Evolutionary conservation across 495 filamentous ascomycete species (phyloP), one percentile per base, ranked within the genome.

Genomic region (Talaromyces adpressus): DNA sequence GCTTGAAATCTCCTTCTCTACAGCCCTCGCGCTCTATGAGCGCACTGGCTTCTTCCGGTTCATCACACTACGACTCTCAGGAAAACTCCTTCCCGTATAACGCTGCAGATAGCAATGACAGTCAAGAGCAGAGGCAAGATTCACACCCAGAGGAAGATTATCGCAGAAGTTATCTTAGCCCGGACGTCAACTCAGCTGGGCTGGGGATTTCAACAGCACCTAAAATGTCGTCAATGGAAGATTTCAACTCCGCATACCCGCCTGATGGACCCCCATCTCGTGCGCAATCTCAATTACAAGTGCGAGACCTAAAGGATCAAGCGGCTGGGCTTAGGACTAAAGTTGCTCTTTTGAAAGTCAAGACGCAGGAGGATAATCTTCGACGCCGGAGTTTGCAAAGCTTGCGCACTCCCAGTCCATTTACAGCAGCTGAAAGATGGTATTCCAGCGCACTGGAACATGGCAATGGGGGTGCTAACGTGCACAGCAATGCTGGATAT

Each of bases 291-390:
- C 84, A 86, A 34, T 78, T 83, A 27, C 90, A 92, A 68, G 91
- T 96, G 75, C 84, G 89, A 25, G 90, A 91, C 69, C 79, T 98
- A 16, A 89, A 90, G 59, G 89, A 93, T 65, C 92, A 98, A 76
- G 94, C 98, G 89, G 88, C 93, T 66, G 92, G 92, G 66, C 78
- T 98, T 25, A 92, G 93, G 68, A 94, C 93, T 58, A 91, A 92
- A 67, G 91, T 98, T 22, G 96, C 93, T 4, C 89, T 81, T 11
- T 75, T 98, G 34, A 87, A 93, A 64, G 85, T 92, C 66, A 89
- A 92, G 71, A 88, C 89, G 5, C 85, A 90, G 57, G 90, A 90
- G 64, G 94, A 97, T 67, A 90, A 83, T 64, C 73, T 96, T 65
- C 89, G 90, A 65, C 83, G 94, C 51, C 85, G 89, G 57, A 97